Base-by-base conservation (phyloP, 768 basidiomycete species). In the Boletus sensibilis region DNA sequence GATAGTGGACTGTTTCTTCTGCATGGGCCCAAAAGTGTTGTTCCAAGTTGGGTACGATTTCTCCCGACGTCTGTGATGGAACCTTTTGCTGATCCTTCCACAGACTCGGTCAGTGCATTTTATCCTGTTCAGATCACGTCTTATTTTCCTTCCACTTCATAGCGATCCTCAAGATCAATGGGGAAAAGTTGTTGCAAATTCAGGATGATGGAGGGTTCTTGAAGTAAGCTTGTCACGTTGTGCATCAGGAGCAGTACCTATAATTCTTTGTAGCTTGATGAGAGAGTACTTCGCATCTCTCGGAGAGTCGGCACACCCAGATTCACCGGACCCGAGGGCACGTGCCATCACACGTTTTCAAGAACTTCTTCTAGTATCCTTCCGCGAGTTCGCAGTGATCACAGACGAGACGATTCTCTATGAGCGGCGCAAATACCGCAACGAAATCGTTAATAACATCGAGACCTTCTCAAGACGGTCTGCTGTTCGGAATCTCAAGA, bases 161-260 rank as follows among this genome's bases (percentile, higher is more conserved):
- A 91, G 97, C 97, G 14, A 96, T 98, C 39, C 82, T 99, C 48
- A 98, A 98, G 75, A 95, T 98, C 70, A 99, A 99, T 59, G 94
- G 95, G 1, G 92, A 96, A 60, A 85, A 90, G 56, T 76, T 99
- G 18, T 78, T 99, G 13, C 84, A 94, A 66, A 87, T 97, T 21
- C 94, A 97, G 62, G 97, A 99, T 69, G 97, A 99, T 61, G 97
- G 97, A 7, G 88, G 88, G 48, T 98, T 99, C 75, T 87, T 98
- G 71, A 92, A 91, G 94, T 94, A 66, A 48, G 84, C 69, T 33
- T 44, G 20, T 27, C 11, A 38, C 7, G n/a, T 31, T 51, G 12
- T 37, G 33, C 35, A 20, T 25, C 9, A 1, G 21, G 13, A 14
- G 20, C 31, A 33, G 21, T 31, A 27, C 42, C 12, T 13, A 35